Evolutionary conservation across 495 filamentous ascomycete species (phyloP), one percentile per base, ranked within the genome.

Genomic region (Penicillium goetzii): DNA sequence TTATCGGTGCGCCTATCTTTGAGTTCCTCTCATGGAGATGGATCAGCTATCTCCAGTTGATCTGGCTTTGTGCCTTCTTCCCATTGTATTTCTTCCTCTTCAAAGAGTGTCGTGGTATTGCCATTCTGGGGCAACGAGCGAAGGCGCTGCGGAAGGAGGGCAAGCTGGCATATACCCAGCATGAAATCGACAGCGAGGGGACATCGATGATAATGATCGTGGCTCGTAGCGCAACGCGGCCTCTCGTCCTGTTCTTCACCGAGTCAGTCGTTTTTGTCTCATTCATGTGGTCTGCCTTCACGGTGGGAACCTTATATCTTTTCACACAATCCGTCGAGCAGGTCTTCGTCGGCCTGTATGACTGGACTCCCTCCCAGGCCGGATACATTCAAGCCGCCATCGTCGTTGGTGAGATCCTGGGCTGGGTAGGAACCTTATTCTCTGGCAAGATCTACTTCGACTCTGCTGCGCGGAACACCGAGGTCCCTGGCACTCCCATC

Each of bases 231-330:
- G 68, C 78, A 11, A 59, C 68, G 21, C 75, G 82, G 1, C 83
- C 84, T 10, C 25, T 79, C 6, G 57, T 76, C 28, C 67, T 87
- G 50, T 77, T 86, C 21, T 75, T 72, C 62, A 86, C 83, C 21
- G 84, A 86, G 66, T 75, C 75, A 0, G 85, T 87, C 9, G 78
- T 86, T 4, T 81, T 85, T 36, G 72, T 79, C 45, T 78, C 74
- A 52, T 79, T 78, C 3, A 62, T 86, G 21, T 83, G 80, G 79
- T 77, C 80, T 11, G 81, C 83, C 14, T 83, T 86, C 56, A 78
- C 71, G 38, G 74, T 81, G 30, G 84, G 84, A 17, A 82, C 77
- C 2, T 64, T 86, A 11, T 87, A 81, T 63, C 68, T 86, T 17
- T 79, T 77, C 66, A 81, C 78, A 2, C 79, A 81, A 54, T 77